Conservation (phyloP, 1,284 basidiomycete species). For the Puccinia triticina region DNA sequence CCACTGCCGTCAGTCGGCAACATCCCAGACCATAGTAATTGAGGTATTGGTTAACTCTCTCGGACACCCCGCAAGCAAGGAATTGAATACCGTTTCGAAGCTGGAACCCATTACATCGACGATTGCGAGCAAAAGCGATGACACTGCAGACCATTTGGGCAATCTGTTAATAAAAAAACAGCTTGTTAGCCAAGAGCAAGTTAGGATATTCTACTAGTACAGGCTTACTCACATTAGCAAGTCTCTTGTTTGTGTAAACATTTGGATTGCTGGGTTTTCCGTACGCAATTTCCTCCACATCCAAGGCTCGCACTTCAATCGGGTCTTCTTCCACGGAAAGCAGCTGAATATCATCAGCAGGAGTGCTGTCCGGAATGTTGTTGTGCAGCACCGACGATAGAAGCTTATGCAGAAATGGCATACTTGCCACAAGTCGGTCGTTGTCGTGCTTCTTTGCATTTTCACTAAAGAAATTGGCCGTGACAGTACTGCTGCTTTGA, state of each 20-base stretch:
- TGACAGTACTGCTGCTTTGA: neutral
- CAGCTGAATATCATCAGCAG: neutral
- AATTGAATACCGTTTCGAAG: neutral
- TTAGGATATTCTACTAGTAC: neutral
- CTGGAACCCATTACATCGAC: neutral
- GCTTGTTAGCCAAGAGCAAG: neutral
- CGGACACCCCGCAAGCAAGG: slow-evolving; percentile 4
- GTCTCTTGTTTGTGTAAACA: neutral
- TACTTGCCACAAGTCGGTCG: neutral
- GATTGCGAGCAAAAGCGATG: neutral
- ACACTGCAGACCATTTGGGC: neutral
- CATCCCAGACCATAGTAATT: neutral
- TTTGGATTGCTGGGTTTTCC: neutral
- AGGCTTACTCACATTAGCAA: neutral
- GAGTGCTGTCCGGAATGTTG: neutral
- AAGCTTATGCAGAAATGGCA: neutral
- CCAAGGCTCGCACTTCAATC: neutral
- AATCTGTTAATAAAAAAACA: neutral
- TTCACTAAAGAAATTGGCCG: neutral
- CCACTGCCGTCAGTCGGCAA: neutral
- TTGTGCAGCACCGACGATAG: neutral
- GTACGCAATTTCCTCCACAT: neutral
- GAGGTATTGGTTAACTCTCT: neutral
- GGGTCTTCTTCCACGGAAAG: neutral
- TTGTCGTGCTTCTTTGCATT: neutral